phyloP scores from a whole-genome alignment of 2,329 filamentous ascomycete species.

The Dothideomycetes sp. region DNA sequence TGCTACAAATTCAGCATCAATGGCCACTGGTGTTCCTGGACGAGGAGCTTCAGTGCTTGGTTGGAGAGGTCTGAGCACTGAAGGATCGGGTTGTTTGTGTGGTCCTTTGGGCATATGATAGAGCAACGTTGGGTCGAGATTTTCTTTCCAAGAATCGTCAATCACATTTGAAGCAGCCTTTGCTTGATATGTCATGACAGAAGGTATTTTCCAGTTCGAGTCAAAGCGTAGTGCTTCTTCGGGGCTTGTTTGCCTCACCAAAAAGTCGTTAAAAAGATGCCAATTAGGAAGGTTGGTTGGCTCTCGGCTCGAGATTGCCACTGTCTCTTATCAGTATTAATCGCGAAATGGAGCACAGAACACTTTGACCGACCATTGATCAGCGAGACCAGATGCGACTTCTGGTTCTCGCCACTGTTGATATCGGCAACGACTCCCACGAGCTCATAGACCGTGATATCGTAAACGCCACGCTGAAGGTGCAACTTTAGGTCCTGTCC shows the following conservation, averaged over 20 bases:
- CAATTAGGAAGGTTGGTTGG: conserved; percentile 58
- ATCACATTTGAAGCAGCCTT: conserved; percentile 72
- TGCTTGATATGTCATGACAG: conserved; percentile 75
- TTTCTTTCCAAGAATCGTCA: conserved; percentile 76
- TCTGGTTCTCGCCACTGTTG: conserved; percentile 72
- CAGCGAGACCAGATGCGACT: conserved; percentile 82
- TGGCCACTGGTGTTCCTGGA: conserved; percentile 60
- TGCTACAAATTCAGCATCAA: conserved; percentile 94
- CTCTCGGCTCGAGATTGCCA: conserved; percentile 53
- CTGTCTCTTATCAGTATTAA: conserved; percentile 26
- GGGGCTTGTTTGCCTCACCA: conserved; percentile 67
- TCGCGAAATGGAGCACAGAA: not conserved
- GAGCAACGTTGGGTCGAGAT: conserved; percentile 72
- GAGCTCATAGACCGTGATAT: conserved; percentile 81
- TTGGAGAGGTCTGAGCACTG: conserved; percentile 51
- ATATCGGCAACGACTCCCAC: conserved; percentile 86
- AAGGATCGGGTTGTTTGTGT: conserved; percentile 32
- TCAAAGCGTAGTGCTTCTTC: conserved; percentile 87
- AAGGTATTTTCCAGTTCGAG: conserved; percentile 83
- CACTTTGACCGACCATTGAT: conserved; percentile 56
- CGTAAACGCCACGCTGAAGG: conserved; percentile 65
- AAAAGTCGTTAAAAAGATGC: conserved; percentile 96
- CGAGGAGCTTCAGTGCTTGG: conserved; percentile 53
- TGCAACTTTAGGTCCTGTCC: conserved; percentile 78
- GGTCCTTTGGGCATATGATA: conserved; percentile 37